Evolutionary conservation across 176 grass and related monocot genomes (phyloP).

Genomic region (Triticum timopheevii): DNA sequence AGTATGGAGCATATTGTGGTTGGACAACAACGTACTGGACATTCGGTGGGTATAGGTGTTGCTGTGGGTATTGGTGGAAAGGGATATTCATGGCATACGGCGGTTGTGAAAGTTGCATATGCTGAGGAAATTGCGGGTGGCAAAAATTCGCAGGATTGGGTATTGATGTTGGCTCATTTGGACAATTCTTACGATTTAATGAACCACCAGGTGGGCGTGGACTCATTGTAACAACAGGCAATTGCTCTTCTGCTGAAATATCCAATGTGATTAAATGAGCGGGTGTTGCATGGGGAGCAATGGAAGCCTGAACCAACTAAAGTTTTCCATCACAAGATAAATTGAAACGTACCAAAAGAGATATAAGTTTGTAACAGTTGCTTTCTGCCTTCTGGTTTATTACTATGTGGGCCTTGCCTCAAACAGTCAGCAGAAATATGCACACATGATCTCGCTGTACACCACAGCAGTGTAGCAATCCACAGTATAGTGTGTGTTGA

Average conservation of each 20-base stretch:
- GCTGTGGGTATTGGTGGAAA: conserved; percentile 28
- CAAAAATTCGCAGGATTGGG: conserved; percentile 4
- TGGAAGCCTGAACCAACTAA: not conserved
- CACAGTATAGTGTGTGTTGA: not conserved
- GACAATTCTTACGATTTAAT: conserved; percentile 1
- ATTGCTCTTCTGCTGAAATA: not conserved
- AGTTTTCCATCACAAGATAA: conserved; percentile 1
- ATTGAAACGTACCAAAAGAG: not conserved
- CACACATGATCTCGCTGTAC: not conserved
- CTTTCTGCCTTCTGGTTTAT: not conserved
- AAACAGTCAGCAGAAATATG: not conserved
- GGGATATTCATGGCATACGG: conserved; percentile 31
- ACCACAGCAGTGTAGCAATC: not conserved
- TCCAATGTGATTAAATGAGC: conserved; percentile 1
- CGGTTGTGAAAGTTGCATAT: conserved; percentile 32
- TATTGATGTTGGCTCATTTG: not conserved
- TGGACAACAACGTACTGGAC: conserved; percentile 40
- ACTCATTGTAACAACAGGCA: conserved; percentile 17
- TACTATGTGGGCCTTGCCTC: not conserved
- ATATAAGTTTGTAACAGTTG: not conserved
- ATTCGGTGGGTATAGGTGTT: conserved; percentile 26
- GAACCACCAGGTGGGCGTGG: not conserved
- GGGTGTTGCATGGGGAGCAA: not conserved
- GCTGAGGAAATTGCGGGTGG: conserved; percentile 25
- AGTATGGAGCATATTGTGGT: conserved; percentile 41